Evolutionary conservation across 331 rosid species (phyloP), one percentile per base, ranked within the genome.

Genomic region (Pyrus hybrid): DNA sequence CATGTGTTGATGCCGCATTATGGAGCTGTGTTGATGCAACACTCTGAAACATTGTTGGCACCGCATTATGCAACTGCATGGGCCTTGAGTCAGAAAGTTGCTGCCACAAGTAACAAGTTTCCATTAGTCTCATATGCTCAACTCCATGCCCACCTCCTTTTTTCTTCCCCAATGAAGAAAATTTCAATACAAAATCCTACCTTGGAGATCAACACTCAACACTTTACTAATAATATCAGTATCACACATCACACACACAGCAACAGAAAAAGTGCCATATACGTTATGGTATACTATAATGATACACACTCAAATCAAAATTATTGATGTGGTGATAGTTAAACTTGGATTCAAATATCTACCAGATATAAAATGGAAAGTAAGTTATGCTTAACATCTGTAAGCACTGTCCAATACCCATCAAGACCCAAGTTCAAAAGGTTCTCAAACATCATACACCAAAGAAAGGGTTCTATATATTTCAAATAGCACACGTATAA

Each of bases 21-120:
- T 83, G 91, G 73, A 84, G 87, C 71, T 85, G 87, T 28, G 87
- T 28, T 26, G 90, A 41, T 7, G 88, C 43, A 57, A 80, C 88
- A 75, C 82, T 86, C 41, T 87, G 91, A 82, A 88, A 86, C 80
- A 90, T 78, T 30, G 91, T 66, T 1, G 96, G 92, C 63, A 84
- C 83, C 87, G 82, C 75, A 54, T 71, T 88, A 72, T 85, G 92
- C 73, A 90, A 84, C 80, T 90, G 86, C 62, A 77, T 25, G 17
- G 85, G 56, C 41, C 89, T 82, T 70, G 79, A 65, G 74, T 81
- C 86, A 51, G 79, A 67, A 1, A 75, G 71, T 64, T 84, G 92
- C 96, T 92, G 89, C 81, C 71, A 82, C 86, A 75, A 47, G 76
- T 60, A 84, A 45, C 68, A 63, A 77, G 29, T 79, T 33, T 60